Base-by-base conservation (phyloP, 129 eudicot species). In the Rutidosis leptorrhynchoides region DNA sequence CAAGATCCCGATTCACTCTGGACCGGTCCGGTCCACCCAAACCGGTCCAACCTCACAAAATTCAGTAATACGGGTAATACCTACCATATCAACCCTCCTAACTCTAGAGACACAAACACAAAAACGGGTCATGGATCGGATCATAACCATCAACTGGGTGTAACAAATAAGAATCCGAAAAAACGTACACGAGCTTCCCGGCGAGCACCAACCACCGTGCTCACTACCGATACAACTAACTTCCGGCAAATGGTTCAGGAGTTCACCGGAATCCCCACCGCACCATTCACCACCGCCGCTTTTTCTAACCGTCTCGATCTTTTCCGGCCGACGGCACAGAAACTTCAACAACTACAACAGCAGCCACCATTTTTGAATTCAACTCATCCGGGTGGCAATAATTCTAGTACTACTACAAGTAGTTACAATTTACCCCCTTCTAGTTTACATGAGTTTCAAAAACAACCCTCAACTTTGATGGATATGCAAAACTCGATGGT, bases 211-310 rank as follows among this genome's bases (percentile, higher is more conserved):
- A 90, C 97, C 51, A 90, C 97, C 17, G 95, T 90, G 0, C 85
- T 90, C 16, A 84, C 89, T 0, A 90, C 97, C 24, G 97, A 90
- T 82, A 82, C 95, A 9, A 69, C 85, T 1, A 90, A 90, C 24
- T 90, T 90, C 80, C 70, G 97, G 60, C 87, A 85, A 67, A 90
- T 90, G 95, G 97, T 90, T 63, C 97, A 90, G 65, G 97, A 90
- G 48, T 90, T 87, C 78, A 90, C 97, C 65, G 97, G 97, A 7
- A 87, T 90, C 54, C 97, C 97, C 20, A 73, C 92, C 11, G 78
- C 85, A 10, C 95, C 95, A 4, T 87, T 87, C 70, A 73, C 89
- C 37, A 10, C 79, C 19, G 57, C 89, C 33, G 56, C 86, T 0
- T 81, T 74, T 8, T 83, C 94, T 3, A 90, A 95, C 16, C 82